Conservation (phyloP, 768 basidiomycete genomes). For the Mycena sanguinolenta region DNA sequence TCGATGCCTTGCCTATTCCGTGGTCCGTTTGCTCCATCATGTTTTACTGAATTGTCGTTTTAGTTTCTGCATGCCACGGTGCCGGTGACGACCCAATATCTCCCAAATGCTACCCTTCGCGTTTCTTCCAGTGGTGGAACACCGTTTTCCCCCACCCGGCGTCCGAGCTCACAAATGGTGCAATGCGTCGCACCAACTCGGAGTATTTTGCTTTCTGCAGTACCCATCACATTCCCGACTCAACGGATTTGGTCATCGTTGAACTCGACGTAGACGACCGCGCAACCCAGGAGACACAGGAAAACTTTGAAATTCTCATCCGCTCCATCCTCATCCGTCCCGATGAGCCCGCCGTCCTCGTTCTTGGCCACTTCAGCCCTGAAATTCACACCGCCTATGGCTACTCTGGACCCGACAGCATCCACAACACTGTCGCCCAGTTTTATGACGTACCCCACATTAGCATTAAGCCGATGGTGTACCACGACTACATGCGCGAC, state of each 20-base stretch:
- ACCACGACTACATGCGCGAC: constrained; percentile 83
- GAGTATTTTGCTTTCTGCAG: constrained; percentile 97
- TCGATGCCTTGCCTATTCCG: too few relatives aligned
- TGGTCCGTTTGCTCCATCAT: neutral
- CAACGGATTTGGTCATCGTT: constrained; percentile 93
- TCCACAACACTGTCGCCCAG: constrained; percentile 91
- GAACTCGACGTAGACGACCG: constrained; percentile 93
- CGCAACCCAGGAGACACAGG: constrained; percentile 79
- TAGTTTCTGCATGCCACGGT: constrained; percentile 95
- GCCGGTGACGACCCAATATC: constrained; percentile 93
- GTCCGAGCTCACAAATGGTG: constrained; percentile 97
- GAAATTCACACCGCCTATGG: constrained; percentile 85
- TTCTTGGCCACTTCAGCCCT: constrained; percentile 96
- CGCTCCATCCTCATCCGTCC: constrained; percentile 92
- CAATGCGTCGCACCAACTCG: constrained; percentile 91
- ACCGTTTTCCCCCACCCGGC: constrained; percentile 97
- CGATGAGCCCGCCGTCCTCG: constrained; percentile 91
- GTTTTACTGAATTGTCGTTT: constrained; percentile 22
- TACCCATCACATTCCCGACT: constrained; percentile 92
- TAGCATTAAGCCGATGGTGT: constrained; percentile 85
- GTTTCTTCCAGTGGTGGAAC: constrained; percentile 98
- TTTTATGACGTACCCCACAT: constrained; percentile 98
- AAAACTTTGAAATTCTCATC: constrained; percentile 92
- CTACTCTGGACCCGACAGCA: constrained; percentile 91
- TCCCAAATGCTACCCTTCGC: constrained; percentile 89